Evolutionary conservation across 2,329 filamentous ascomycete species (phyloP).

Genomic region (Claviceps sp.): DNA sequence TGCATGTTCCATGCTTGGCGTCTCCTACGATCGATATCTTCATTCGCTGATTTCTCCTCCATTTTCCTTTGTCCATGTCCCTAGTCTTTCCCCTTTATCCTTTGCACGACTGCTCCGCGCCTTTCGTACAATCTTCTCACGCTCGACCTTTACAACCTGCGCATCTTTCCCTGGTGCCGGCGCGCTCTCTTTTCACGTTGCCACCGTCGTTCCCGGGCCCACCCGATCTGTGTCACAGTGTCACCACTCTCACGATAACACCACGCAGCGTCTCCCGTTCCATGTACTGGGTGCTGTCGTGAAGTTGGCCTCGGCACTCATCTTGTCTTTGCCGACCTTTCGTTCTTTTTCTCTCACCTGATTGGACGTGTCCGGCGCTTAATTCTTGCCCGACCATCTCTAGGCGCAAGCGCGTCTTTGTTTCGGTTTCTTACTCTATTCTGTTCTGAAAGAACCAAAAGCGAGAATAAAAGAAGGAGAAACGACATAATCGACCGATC

Average conservation of each 20-base stretch:
- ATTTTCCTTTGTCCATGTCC: background rate
- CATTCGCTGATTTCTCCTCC: background rate
- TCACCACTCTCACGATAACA: background rate
- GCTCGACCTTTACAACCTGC: background rate
- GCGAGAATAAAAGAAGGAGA: background rate
- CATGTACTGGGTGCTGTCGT: background rate
- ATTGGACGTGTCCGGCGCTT: background rate
- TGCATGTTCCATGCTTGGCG: background rate
- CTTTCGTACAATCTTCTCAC: background rate
- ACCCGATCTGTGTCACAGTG: background rate
- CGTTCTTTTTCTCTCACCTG: background rate
- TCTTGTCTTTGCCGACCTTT: background rate
- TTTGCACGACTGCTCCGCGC: background rate
- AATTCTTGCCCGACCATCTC: background rate
- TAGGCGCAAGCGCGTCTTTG: background rate
- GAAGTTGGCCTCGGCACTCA: background rate
- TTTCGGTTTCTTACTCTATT: background rate
- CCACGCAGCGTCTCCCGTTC: background rate
- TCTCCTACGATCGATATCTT: background rate
- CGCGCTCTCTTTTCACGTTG: background rate
- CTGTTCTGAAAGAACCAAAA: background rate
- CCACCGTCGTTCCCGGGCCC: background rate
- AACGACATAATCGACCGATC: background rate
- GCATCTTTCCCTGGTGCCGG: background rate
- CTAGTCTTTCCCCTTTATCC: background rate